Conservation (phyloP, 495 filamentous ascomycete genomes). For the Apiosordaria backusii region DNA sequence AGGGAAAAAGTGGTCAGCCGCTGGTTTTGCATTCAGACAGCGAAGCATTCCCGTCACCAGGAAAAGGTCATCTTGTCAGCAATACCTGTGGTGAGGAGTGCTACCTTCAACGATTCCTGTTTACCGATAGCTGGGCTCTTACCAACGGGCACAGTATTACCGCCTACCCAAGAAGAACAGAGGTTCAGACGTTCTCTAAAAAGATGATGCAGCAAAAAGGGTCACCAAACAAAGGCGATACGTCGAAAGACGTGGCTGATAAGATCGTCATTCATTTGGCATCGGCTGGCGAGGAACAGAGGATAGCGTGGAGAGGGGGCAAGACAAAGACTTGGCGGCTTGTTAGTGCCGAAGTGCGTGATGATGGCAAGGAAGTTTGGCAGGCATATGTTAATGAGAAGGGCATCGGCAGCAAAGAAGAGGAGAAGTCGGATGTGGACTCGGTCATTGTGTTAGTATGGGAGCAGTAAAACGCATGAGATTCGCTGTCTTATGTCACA, state of each 20-base stretch:
- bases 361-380: conserved; percentile 32
- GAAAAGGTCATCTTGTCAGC: not conserved
- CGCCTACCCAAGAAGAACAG: not conserved
- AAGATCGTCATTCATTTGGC: not conserved
- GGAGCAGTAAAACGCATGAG: conserved; percentile 16
- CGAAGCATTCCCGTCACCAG: not conserved
- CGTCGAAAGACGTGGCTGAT: not conserved
- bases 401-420: conserved; percentile 23
- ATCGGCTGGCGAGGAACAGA: conserved; percentile 9
- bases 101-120: not conserved
- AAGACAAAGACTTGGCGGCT: conserved; percentile 35
- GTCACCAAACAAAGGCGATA: not conserved
- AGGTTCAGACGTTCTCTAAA: conserved; percentile 1
- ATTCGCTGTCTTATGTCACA: too few relatives aligned
- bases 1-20: not conserved
- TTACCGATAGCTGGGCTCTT: not conserved
- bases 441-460: conserved; percentile 34
- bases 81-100: not conserved
- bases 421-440: conserved; percentile 29
- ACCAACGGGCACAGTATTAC: not conserved
- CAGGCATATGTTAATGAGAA: conserved; percentile 39
- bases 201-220: conserved; percentile 22
- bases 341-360: conserved; percentile 28
- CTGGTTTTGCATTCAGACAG: not conserved
- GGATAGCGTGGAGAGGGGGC: conserved; percentile 28